phyloP scores from a whole-genome alignment of 1,284 basidiomycete genomes.

The Leucoagaricus sp. region DNA sequence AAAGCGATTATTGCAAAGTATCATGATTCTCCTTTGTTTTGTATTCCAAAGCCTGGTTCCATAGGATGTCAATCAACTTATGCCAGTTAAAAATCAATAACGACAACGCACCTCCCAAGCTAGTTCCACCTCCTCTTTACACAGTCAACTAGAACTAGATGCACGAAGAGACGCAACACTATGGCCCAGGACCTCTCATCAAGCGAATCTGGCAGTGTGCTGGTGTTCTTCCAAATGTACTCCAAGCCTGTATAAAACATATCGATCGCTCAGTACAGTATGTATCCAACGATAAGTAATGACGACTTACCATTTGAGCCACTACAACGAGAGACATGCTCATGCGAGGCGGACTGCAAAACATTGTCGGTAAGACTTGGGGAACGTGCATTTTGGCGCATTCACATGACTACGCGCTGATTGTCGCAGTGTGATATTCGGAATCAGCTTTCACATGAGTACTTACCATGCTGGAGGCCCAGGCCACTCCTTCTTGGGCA shows the following conservation, averaged over 20 bases:
- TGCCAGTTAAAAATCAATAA: conserved; percentile 5
- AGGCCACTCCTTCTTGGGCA: neutral
- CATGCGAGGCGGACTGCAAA: too few relatives aligned
- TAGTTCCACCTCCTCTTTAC: conserved; percentile 95
- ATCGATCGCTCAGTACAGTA: too few relatives aligned
- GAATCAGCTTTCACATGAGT: too few relatives aligned
- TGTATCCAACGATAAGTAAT: too few relatives aligned
- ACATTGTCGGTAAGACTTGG: too few relatives aligned
- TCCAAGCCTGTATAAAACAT: too few relatives aligned
- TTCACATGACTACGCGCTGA: too few relatives aligned
- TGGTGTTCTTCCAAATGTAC: conserved; percentile 86
- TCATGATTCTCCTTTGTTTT: conserved; percentile 85
- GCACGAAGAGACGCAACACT: conserved; percentile 91
- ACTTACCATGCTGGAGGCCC: neutral
- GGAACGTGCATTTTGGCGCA: too few relatives aligned
- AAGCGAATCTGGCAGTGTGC: conserved; percentile 92
- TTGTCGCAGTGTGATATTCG: too few relatives aligned
- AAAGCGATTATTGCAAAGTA: conserved; percentile 95
- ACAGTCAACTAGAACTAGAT: conserved; percentile 99
- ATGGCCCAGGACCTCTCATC: conserved; percentile 93
- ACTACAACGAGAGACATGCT: too few relatives aligned
- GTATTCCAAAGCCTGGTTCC: conserved; percentile 83
- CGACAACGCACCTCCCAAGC: conserved; percentile 74
- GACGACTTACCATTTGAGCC: too few relatives aligned
- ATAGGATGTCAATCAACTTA: neutral